A percentile compares a stretch with the other conserved stretches of the same genome.
Evolutionary conservation across 2,329 filamentous ascomycete species (phyloP).

Genomic region (Erysiphe pulchra): DNA sequence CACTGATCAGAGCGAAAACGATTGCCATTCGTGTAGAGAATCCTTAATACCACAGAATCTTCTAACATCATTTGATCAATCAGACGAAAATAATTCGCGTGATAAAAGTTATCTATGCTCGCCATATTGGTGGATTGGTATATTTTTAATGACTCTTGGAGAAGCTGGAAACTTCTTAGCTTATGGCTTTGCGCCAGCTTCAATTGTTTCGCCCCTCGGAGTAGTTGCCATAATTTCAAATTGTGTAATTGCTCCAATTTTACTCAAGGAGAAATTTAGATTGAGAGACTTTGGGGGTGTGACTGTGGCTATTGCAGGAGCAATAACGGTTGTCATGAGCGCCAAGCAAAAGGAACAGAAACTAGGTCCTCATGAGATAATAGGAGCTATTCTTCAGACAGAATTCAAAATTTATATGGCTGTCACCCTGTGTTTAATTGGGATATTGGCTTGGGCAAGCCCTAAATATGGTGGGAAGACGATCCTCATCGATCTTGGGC

Average conservation of each 20-base stretch:
- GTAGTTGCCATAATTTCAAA: conserved; percentile 95
- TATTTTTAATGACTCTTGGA: conserved; percentile 74
- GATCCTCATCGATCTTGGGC: conserved; percentile 74
- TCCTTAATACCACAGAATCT: neutral
- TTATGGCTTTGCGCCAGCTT: conserved; percentile 91
- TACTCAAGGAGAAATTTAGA: conserved; percentile 80
- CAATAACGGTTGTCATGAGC: conserved; percentile 78
- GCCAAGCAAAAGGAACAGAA: conserved; percentile 76
- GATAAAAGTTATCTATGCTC: conserved; percentile 56
- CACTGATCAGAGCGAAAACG: conserved; percentile 15
- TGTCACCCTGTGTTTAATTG: conserved; percentile 48
- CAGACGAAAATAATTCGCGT: conserved; percentile 13
- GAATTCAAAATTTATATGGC: conserved; percentile 81
- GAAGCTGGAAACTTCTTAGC: conserved; percentile 93
- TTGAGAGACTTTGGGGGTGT: conserved; percentile 71
- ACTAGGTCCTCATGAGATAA: conserved; percentile 72
- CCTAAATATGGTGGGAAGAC: conserved; percentile 60
- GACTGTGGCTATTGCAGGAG: conserved; percentile 61
- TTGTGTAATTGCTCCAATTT: conserved; percentile 80
- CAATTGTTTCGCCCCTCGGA: conserved; percentile 84
- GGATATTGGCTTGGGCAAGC: conserved; percentile 57
- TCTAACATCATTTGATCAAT: conserved; percentile 16
- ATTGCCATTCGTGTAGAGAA: conserved; percentile 16
- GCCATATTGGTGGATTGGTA: conserved; percentile 90
- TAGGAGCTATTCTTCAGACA: conserved; percentile 62